These are phyloP conservation scores for Rhizopus stolonifer DNA, from an alignment of 371 early-diverging fungal species.

Conservation along the genomic window DNA sequence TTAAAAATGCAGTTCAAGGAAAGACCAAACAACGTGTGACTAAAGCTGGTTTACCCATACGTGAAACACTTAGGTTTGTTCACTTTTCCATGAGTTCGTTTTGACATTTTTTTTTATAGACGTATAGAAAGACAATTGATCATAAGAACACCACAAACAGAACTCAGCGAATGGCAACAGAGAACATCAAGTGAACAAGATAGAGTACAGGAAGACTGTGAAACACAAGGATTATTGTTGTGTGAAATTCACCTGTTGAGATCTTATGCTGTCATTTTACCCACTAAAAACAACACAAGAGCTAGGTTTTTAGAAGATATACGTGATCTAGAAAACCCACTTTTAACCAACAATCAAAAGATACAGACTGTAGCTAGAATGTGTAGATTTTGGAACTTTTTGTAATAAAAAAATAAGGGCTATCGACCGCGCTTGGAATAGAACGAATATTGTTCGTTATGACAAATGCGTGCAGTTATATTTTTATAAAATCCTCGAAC, in stretches of 20 bases:
- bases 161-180: slow-evolving; percentile 18
- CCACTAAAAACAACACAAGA: slow-evolving; percentile 51
- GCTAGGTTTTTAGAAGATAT: slow-evolving; percentile 72
- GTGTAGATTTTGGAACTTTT: slow-evolving; percentile 56
- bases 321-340: slow-evolving; percentile 68
- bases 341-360: slow-evolving; percentile 58
- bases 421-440: too few relatives aligned
- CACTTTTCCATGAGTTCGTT: background rate
- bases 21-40: slow-evolving; percentile 33
- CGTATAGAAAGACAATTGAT: slow-evolving; percentile 50
- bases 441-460: too few relatives aligned
- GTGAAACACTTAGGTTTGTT: slow-evolving; percentile 40
- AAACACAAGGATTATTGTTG: slow-evolving; percentile 70
- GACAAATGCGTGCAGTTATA: too few relatives aligned
- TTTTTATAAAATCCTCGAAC: too few relatives aligned
- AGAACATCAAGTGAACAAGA: background rate
- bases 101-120: slow-evolving; percentile 19
- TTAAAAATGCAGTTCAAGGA: slow-evolving; percentile 38
- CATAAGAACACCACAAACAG: slow-evolving; percentile 17
- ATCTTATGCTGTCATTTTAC: slow-evolving; percentile 47
- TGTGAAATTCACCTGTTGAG: slow-evolving; percentile 69
- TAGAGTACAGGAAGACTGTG: slow-evolving; percentile 45
- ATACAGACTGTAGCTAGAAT: slow-evolving; percentile 63
- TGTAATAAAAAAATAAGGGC: slow-evolving; percentile 21
- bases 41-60: slow-evolving; percentile 35